These are phyloP conservation scores for Simmondsia chinensis DNA, from an alignment of 148 eudicot species.

Conservation along the genomic window DNA sequence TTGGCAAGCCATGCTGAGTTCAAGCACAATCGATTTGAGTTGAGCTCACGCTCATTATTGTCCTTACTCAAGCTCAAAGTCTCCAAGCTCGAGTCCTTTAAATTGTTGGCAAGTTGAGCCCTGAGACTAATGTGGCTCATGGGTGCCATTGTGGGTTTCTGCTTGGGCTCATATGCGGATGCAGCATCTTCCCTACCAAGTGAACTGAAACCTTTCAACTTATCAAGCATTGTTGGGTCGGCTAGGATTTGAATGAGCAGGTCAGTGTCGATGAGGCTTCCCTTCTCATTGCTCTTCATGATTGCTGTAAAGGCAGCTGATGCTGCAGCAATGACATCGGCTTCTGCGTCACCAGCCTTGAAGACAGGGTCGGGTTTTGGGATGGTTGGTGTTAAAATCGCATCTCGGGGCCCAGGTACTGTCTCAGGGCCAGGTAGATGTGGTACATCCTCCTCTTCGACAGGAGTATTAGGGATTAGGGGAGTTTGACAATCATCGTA, in stretches of 20 bases:
- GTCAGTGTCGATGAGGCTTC: conserved; percentile 38
- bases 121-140: too few relatives aligned
- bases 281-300: conserved; percentile 27
- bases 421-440: conserved; percentile 4
- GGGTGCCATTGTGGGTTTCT: neutral
- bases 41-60: too few relatives aligned
- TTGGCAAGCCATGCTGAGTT: too few relatives aligned
- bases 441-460: conserved; percentile 35
- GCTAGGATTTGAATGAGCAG: conserved; percentile 38
- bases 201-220: conserved; percentile 13
- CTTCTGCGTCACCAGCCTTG: conserved; percentile 23
- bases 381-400: neutral
- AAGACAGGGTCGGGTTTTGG: conserved; percentile 6
- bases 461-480: conserved; percentile 37
- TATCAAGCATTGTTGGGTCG: conserved; percentile 35
- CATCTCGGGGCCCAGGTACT: conserved; percentile 2
- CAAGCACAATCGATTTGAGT: too few relatives aligned
- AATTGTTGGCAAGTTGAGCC: too few relatives aligned
- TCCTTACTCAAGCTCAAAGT: too few relatives aligned
- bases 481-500: conserved; percentile 33
- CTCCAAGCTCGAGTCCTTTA: neutral
- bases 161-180: conserved; percentile 2
- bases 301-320: conserved; percentile 35
- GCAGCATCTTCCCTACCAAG: neutral
- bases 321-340: conserved; percentile 34